These are phyloP conservation scores for Puccinia triticina DNA, from an alignment of 1,284 basidiomycete species.

Conservation along the genomic window DNA sequence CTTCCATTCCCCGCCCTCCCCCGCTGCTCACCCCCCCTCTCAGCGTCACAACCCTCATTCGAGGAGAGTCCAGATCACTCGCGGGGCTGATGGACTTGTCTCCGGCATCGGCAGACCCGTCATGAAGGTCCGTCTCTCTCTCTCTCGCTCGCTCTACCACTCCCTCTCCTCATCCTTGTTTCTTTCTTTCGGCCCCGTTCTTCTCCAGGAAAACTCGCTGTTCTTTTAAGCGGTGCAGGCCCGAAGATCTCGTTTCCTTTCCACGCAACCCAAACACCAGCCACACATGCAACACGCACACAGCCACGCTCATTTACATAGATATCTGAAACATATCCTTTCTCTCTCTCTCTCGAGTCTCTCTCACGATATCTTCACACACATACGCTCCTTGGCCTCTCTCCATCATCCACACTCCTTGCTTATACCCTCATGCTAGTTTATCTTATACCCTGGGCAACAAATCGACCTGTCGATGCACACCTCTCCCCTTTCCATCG, in stretches of 20 bases:
- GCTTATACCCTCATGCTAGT: not conserved
- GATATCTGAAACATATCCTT: not conserved
- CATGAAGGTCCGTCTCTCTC: conserved; percentile 1
- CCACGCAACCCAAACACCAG: no score
- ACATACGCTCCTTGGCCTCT: no score
- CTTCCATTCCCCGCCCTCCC: not conserved
- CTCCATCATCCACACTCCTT: not conserved
- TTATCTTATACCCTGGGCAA: no score
- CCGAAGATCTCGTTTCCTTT: not conserved
- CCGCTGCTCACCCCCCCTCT: not conserved
- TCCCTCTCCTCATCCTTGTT: no score
- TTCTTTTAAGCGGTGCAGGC: conserved; percentile 26
- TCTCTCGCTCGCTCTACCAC: not conserved
- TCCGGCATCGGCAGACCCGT: conserved; percentile 40
- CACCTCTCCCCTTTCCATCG: no score
- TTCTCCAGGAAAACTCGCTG: conserved; percentile 37
- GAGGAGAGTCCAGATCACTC: conserved; percentile 25
- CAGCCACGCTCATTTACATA: not conserved
- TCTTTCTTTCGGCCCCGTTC: not conserved
- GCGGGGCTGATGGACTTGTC: conserved; percentile 34
- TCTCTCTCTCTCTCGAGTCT: not conserved
- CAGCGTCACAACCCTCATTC: not conserved
- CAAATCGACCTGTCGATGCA: no score
- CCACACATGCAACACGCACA: no score
- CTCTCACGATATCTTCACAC: no score